Evolutionary conservation across 495 filamentous ascomycete species (phyloP).

Genomic region (Pyrenopolyporus hunteri): DNA sequence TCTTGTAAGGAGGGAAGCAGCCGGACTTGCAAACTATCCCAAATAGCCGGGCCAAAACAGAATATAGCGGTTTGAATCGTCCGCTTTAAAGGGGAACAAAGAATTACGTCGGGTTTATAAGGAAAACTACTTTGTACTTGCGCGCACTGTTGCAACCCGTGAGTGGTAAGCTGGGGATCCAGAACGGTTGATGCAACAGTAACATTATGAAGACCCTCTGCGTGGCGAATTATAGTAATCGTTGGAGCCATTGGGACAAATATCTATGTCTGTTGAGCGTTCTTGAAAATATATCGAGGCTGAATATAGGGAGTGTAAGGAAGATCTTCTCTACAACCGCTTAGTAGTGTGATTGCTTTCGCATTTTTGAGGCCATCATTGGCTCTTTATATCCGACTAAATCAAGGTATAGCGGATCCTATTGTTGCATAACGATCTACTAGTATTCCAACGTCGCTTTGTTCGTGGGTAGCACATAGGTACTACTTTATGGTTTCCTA

Average conservation of each 20-base stretch:
- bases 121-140: conserved; percentile 64
- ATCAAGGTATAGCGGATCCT: too few relatives aligned
- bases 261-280: too few relatives aligned
- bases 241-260: conserved; percentile 40
- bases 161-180: conserved; percentile 77
- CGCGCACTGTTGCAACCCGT: conserved; percentile 75
- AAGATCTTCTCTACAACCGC: too few relatives aligned
- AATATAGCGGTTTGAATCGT: conserved; percentile 79
- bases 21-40: conserved; percentile 23
- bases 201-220: conserved; percentile 78
- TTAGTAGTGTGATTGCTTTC: too few relatives aligned
- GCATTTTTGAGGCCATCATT: too few relatives aligned
- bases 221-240: conserved; percentile 57
- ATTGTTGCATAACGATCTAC: too few relatives aligned
- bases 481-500: too few relatives aligned
- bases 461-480: too few relatives aligned
- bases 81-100: conserved; percentile 79
- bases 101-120: conserved; percentile 61
- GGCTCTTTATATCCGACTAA: too few relatives aligned
- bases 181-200: conserved; percentile 59
- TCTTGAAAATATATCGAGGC: too few relatives aligned
- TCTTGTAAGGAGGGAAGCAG: conserved; percentile 79
- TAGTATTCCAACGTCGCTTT: too few relatives aligned
- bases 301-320: too few relatives aligned
- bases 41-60: conserved; percentile 59